Percentiles rank a stretch among this genome's conserved stretches.
Evolutionary conservation across 805 yeast genomes (phyloP).

Genomic region (Alloascoidea hylecoeti): DNA sequence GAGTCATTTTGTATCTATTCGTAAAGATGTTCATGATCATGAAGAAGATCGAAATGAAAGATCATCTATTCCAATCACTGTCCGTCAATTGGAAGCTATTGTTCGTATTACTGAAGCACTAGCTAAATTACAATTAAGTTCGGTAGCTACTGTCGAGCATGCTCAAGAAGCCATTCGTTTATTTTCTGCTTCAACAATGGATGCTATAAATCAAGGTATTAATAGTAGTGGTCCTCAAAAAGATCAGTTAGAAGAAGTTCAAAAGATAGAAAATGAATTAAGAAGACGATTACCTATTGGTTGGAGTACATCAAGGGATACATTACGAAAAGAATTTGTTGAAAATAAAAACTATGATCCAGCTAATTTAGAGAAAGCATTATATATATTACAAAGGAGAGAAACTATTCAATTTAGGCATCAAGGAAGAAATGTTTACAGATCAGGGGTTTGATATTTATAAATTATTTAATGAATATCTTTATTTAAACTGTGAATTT

Average conservation of each 20-base stretch:
- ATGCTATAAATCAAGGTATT: conserved; percentile 68
- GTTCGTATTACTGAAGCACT: conserved; percentile 89
- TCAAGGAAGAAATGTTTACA: conserved; percentile 70
- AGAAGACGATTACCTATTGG: conserved; percentile 90
- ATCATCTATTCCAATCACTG: conserved; percentile 92
- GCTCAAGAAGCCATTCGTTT: conserved; percentile 92
- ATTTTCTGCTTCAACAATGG: conserved; percentile 95
- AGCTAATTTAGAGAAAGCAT: conserved; percentile 70
- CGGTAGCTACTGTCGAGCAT: conserved; percentile 77
- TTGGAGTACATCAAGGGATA: conserved; percentile 83
- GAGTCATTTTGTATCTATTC: conserved; percentile 82
- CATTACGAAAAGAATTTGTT: conserved; percentile 73
- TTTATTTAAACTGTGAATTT: no score
- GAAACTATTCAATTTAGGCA: conserved; percentile 82
- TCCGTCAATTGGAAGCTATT: conserved; percentile 95
- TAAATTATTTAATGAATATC: conserved; percentile 1
- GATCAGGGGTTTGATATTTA: conserved; percentile 43
- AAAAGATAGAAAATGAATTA: conserved; percentile 69
- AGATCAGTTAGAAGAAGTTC: conserved; percentile 56
- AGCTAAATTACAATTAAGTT: conserved; percentile 73
- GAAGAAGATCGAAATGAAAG: conserved; percentile 78
- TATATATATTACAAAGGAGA: conserved; percentile 68
- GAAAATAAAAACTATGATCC: conserved; percentile 42
- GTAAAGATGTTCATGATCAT: conserved; percentile 67
- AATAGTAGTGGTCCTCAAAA: conserved; percentile 40